These are phyloP conservation scores for Botrytis byssoidea DNA, from an alignment of 2,329 filamentous ascomycete genomes.

Conservation along the genomic window DNA sequence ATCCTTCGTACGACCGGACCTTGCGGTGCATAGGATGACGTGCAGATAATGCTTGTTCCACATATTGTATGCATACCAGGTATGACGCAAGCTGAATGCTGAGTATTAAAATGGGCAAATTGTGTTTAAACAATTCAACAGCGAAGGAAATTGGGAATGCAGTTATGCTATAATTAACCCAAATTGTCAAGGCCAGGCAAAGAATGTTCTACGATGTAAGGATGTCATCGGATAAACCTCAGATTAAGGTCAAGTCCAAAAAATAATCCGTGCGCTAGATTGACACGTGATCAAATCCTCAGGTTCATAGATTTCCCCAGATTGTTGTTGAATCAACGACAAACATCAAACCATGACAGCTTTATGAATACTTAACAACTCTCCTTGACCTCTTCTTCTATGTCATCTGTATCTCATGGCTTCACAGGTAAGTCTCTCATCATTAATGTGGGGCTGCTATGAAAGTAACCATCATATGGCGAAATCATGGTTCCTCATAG, in stretches of 20 bases:
- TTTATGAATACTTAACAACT: constrained; percentile 23
- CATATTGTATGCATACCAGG: not conserved
- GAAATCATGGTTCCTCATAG: constrained; percentile 15
- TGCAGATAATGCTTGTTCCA: not conserved
- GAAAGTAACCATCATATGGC: constrained; percentile 17
- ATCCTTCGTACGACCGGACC: not conserved
- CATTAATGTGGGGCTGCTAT: constrained; percentile 15
- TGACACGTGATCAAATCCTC: not conserved
- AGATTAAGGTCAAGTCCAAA: not conserved
- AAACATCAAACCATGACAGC: constrained; percentile 16
- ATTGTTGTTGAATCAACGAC: constrained; percentile 15
- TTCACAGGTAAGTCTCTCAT: constrained; percentile 16
- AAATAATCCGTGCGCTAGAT: not conserved
- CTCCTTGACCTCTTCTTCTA: constrained; percentile 7
- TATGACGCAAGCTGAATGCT: not conserved
- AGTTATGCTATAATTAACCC: not conserved
- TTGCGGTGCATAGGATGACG: not conserved
- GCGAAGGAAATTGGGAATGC: not conserved
- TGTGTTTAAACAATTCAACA: not conserved
- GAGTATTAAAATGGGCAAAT: not conserved
- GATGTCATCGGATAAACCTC: not conserved
- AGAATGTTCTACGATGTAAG: not conserved
- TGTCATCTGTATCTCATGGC: not conserved
- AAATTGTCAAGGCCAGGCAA: not conserved
- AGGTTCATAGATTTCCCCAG: constrained; percentile 13